These are phyloP conservation scores for Aspergillus sp. DNA, from an alignment of 2,329 filamentous ascomycete genomes.

Conservation along the genomic window DNA sequence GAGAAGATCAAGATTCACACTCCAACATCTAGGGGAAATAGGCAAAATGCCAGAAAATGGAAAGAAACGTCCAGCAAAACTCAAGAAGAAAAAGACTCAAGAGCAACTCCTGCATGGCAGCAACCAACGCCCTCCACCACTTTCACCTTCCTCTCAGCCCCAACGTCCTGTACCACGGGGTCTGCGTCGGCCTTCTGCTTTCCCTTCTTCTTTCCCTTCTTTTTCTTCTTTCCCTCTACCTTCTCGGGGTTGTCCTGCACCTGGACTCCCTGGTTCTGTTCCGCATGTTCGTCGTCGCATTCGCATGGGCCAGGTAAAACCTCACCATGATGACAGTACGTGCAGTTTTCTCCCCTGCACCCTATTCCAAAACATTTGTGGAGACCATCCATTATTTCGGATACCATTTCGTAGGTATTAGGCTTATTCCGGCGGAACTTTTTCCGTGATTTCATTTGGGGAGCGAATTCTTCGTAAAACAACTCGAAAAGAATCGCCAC, in stretches of 20 bases:
- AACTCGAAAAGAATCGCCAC: neutral
- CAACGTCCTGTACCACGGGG: constrained; percentile 1
- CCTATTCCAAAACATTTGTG: neutral
- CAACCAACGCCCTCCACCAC: neutral
- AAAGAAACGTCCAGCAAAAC: neutral
- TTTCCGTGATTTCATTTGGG: neutral
- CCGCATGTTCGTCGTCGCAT: constrained; percentile 57
- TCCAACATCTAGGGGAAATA: neutral
- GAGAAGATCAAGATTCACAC: neutral
- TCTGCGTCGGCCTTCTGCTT: neutral
- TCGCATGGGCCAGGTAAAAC: neutral
- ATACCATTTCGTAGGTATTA: too few species aligned
- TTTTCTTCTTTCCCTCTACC: neutral
- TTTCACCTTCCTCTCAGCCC: constrained; percentile 3
- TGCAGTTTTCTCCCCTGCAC: neutral
- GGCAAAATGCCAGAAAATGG: neutral
- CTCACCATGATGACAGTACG: too few species aligned
- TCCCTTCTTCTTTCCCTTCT: neutral
- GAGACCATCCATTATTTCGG: too few species aligned
- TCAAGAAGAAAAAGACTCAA: neutral
- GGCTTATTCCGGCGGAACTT: neutral
- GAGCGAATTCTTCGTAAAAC: neutral
- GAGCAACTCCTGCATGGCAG: neutral
- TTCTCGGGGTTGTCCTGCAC: too few species aligned
- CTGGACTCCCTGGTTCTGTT: neutral